Percentiles rank a stretch among this genome's conserved stretches.
Evolutionary conservation across 768 basidiomycete species (phyloP).

Genomic region (Hydnomerulius pinastri): DNA sequence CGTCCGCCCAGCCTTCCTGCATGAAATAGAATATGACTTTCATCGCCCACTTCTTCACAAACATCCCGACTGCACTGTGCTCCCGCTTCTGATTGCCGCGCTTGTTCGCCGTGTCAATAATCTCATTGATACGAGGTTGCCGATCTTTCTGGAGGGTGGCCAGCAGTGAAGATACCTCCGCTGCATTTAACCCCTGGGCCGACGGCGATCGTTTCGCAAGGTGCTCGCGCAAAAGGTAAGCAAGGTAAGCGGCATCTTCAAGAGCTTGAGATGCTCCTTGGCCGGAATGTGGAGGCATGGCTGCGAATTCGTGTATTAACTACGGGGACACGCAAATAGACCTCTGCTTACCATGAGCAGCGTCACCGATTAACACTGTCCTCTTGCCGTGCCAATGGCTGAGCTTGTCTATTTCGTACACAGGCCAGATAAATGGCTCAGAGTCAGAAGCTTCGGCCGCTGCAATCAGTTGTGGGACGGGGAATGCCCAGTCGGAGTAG

Average conservation of each 20-base stretch:
- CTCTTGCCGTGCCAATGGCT: conserved; percentile 25
- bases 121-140: conserved; percentile 24
- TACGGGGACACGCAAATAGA: neutral
- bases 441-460: conserved; percentile 17
- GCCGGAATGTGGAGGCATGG: conserved; percentile 34
- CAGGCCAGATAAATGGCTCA: conserved; percentile 28
- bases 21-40: conserved; percentile 19
- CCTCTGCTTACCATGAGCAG: conserved; percentile 29
- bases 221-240: conserved; percentile 24
- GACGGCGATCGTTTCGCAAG: conserved; percentile 1
- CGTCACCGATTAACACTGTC: conserved; percentile 33
- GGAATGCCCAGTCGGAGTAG: conserved; percentile 29
- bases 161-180: conserved; percentile 19
- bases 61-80: conserved; percentile 15
- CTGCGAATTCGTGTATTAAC: conserved; percentile 8
- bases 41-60: conserved; percentile 30
- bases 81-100: conserved; percentile 27
- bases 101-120: conserved; percentile 28
- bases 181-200: neutral
- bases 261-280: conserved; percentile 34
- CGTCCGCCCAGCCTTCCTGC: conserved; percentile 29
- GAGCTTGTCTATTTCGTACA: conserved; percentile 26
- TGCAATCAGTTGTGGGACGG: conserved; percentile 28
- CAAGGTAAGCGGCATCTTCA: conserved; percentile 33
- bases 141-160: conserved; percentile 26